Base-by-base conservation (phyloP, 2,329 filamentous ascomycete genomes). In the Sarocladium oryzae region DNA sequence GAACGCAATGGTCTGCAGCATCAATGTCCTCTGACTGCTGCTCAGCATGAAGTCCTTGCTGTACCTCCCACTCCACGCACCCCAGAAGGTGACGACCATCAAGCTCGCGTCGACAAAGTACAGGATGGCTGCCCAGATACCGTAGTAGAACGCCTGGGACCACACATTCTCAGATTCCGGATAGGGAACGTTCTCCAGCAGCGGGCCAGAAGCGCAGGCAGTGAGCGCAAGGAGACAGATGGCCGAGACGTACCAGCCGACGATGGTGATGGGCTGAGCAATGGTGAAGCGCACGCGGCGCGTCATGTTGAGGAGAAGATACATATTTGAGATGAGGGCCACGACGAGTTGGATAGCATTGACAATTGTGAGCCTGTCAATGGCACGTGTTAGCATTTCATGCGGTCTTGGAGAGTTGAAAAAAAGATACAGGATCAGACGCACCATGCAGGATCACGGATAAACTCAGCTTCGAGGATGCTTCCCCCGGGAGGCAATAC, bases 121-220 rank as follows among this genome's bases (percentile, higher is more conserved):
- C 18, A 95, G 76, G 2, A 81, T 70, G 5, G 89, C 87, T 2
- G 89, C 84, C 58, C 89, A 88, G 16, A 95, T 77, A 23, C 83
- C 90, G 61, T 95, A 95, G 77, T 85, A 96, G 61, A 88, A 96
- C 1, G 88, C 89, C 65, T 95, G 87, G 0, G 88, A 89, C 75
- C 78, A 82, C 45, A 82, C 71, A 56, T 87, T 85, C 56, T 72
- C 76, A 55, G 51, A 71, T 61, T 49, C 64, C 46, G 60, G 74
- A 54, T 58, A 43, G 37, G 24, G 21, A 13, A 68, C 50, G 5
- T 54, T 58, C 0, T 62, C 36, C 1, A 66, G 54, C 1, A 84
- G 66, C 0, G 78, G 77, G 10, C 86, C 84, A 1, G 79, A 66
- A 3, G 87, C 76, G 56, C 89, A 86, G 10, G 80, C 79, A 15